Evolutionary conservation across 2,329 filamentous ascomycete genomes (phyloP).

Genomic region (Sporothrix inflata): DNA sequence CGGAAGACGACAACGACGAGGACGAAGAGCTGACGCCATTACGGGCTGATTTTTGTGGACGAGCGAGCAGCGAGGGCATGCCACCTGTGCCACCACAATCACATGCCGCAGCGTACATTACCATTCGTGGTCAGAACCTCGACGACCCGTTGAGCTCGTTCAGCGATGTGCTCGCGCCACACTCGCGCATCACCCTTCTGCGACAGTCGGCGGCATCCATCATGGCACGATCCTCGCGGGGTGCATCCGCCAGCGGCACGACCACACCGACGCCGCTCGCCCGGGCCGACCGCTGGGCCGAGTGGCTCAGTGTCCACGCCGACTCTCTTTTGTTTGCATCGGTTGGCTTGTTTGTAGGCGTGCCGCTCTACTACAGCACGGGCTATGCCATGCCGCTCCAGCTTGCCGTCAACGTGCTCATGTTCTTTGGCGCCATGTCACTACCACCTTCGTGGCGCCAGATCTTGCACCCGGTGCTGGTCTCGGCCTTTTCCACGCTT

Average conservation of each 20-base stretch:
- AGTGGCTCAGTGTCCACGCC: constrained; percentile 49
- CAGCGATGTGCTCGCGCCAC: constrained; percentile 30
- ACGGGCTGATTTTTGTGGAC: constrained; percentile 31
- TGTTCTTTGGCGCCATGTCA: constrained; percentile 55
- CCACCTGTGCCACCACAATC: constrained; percentile 29
- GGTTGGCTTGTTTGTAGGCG: constrained; percentile 54
- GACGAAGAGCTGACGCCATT: constrained; percentile 30
- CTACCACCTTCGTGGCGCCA: constrained; percentile 54
- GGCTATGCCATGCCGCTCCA: constrained; percentile 58
- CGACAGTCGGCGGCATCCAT: background rate
- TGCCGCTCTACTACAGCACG: constrained; percentile 58
- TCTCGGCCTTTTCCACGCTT: constrained; percentile 57
- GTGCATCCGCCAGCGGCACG: constrained; percentile 40
- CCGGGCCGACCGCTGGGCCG: constrained; percentile 55
- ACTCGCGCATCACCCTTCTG: constrained; percentile 32
- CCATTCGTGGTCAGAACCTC: constrained; percentile 34
- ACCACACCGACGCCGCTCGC: constrained; percentile 38
- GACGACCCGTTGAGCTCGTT: constrained; percentile 36
- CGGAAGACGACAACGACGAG: constrained; percentile 17
- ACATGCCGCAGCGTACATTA: constrained; percentile 34
- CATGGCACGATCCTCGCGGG: background rate
- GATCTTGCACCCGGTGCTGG: constrained; percentile 61
- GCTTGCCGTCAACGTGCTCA: constrained; percentile 52
- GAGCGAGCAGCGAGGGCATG: constrained; percentile 20
- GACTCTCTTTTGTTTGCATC: constrained; percentile 51